Conservation (phyloP, 768 basidiomycete species). For the Calocera cornea region DNA sequence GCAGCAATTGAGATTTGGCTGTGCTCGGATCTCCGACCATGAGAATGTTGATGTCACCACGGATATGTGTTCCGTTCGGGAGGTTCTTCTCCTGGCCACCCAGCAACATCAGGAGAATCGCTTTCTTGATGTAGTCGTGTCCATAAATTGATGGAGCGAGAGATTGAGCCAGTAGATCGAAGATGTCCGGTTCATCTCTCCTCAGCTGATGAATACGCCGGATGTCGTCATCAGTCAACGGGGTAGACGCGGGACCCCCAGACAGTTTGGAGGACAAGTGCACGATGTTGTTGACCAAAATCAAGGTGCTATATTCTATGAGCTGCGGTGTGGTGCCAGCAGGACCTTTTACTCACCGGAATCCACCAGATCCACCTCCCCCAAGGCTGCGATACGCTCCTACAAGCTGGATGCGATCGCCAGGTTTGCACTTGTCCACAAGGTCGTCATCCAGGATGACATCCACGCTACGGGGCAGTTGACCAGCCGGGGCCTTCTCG, state of each 20-base stretch:
- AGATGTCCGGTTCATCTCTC: slow-evolving; percentile 67
- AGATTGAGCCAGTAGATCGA: slow-evolving; percentile 78
- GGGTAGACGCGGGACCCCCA: slow-evolving; percentile 85
- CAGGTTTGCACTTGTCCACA: slow-evolving; percentile 95
- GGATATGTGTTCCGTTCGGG: slow-evolving; percentile 92
- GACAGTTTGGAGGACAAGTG: slow-evolving; percentile 88
- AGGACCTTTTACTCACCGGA: slow-evolving; percentile 61
- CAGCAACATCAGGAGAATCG: slow-evolving; percentile 80
- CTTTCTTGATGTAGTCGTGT: slow-evolving; percentile 89
- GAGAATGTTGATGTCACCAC: slow-evolving; percentile 97
- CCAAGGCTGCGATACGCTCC: slow-evolving; percentile 91
- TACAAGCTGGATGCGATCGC: slow-evolving; percentile 92
- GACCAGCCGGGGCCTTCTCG: slow-evolving; percentile 92
- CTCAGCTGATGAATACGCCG: slow-evolving; percentile 88
- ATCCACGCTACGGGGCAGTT: slow-evolving; percentile 90
- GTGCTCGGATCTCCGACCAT: slow-evolving; percentile 99
- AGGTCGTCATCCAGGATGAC: slow-evolving; percentile 92
- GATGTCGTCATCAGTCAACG: slow-evolving; percentile 85
- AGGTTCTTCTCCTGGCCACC: slow-evolving; percentile 97
- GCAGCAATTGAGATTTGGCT: slow-evolving; percentile 89
- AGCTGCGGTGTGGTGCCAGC: slow-evolving; percentile 3
- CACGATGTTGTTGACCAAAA: slow-evolving; percentile 91
- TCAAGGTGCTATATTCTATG: slow-evolving; percentile 51
- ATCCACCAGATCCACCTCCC: slow-evolving; percentile 78
- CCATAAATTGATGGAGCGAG: slow-evolving; percentile 96